These are phyloP conservation scores for Nakazawaea ishiwadae DNA, from an alignment of 805 yeast genomes.

Conservation along the genomic window DNA sequence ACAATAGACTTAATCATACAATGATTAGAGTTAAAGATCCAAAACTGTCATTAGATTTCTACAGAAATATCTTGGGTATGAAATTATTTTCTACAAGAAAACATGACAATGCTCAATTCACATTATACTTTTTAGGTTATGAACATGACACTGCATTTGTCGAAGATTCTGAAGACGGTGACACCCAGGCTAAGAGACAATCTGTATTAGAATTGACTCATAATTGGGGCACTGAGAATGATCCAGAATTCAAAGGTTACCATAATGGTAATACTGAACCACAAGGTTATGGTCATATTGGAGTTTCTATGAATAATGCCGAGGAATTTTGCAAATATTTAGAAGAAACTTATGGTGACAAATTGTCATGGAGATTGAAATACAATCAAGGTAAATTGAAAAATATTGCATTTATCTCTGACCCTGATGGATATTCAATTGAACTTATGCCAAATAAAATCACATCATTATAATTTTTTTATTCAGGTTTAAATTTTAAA, in stretches of 20 bases:
- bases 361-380: slow-evolving; percentile 52
- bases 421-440: slow-evolving; percentile 88
- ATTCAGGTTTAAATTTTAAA: slow-evolving; percentile 47
- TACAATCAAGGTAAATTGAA: slow-evolving; percentile 53
- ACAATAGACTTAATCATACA: slow-evolving; percentile 72
- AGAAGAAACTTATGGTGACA: slow-evolving; percentile 39
- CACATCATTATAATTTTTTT: background rate
- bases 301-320: slow-evolving; percentile 66
- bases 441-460: slow-evolving; percentile 52
- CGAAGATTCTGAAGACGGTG: slow-evolving; percentile 34
- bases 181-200: slow-evolving; percentile 42
- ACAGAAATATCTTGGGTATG: slow-evolving; percentile 78
- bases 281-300: slow-evolving; percentile 85
- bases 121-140: slow-evolving; percentile 83
- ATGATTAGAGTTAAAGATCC: slow-evolving; percentile 95
- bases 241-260: slow-evolving; percentile 63
- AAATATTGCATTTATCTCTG: slow-evolving; percentile 67
- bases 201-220: slow-evolving; percentile 86
- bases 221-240: slow-evolving; percentile 92
- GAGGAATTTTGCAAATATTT: slow-evolving; percentile 47
- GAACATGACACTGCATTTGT: slow-evolving; percentile 38
- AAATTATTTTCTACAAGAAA: slow-evolving; percentile 54
- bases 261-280: slow-evolving; percentile 79
- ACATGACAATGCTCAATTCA: slow-evolving; percentile 69
- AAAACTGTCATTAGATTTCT: slow-evolving; percentile 67